Evolutionary conservation across 768 basidiomycete genomes (phyloP), one percentile per base, ranked within the genome.

Genomic region (Rickenella mellea): DNA sequence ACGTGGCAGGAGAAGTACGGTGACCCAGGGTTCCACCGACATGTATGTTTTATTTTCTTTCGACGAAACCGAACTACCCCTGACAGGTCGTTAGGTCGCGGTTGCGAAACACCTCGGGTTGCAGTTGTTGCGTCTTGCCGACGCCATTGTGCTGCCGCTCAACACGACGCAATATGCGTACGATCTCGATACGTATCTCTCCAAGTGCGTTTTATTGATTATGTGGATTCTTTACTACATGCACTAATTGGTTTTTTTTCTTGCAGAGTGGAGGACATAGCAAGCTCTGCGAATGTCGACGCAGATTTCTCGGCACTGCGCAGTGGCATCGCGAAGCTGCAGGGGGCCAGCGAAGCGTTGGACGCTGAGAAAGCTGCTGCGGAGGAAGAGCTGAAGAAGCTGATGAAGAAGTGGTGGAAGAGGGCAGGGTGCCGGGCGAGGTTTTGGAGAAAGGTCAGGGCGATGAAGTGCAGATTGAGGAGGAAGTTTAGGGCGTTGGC

Each of bases 111-210:
- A 74, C 46, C 56, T 77, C 10, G 79, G 80, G 17, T 56, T 82
- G 25, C 62, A 72, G 48, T 56, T 67, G 4, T 54, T 83, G n/a
- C 67, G 78, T 28, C 43, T 82, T 3, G 63, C 74, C 4, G 70
- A 74, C 42, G 62, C 70, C 17, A 55, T 80, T 33, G 54, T 82
- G 15, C 62, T 83, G 17, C 81, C 81, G 1, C 57, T 83, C 48
- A 83, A 83, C 55, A 80, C 80, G 6, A 83, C 80, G 0, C 76
- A 81, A 55, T 82, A 83, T 49, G 58, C 78, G 0, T 55, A 65
- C 27, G 73, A 80, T 46, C 64, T 83, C 19, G 65, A 58, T 36
- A 52, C 49, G 15, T 82, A 83, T 53, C 63, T 80, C 3, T 54
- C 69, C 39, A 65, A 67, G 78, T 78, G 44, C 29, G 69, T 50